Evolutionary conservation across 495 filamentous ascomycete genomes (phyloP).

Genomic region (Neurospora hispaniola): DNA sequence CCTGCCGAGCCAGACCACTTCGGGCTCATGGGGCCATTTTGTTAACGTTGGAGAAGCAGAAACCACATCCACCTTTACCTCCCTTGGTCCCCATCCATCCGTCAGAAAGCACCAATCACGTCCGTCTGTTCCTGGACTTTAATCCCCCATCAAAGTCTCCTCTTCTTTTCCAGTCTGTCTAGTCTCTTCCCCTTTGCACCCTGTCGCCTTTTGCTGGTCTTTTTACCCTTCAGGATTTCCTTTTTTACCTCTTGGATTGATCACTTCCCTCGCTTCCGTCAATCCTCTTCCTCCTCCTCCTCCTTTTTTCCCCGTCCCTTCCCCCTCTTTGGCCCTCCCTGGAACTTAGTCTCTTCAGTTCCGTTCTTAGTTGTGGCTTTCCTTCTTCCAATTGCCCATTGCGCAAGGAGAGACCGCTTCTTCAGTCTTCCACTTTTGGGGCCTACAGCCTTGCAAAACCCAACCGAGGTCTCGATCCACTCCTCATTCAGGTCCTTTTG

Average conservation of each 20-base stretch:
- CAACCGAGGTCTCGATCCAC: background rate
- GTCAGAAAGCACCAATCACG: background rate
- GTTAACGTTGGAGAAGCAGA: background rate
- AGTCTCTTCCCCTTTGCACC: conserved; percentile 3
- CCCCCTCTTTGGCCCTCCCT: conserved; percentile 1
- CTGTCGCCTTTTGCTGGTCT: conserved; percentile 4
- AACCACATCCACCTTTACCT: background rate
- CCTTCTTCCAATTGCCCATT: background rate
- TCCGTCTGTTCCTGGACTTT: background rate
- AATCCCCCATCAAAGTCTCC: background rate
- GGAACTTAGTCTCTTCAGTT: background rate
- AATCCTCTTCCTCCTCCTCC: conserved; percentile 12
- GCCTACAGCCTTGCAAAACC: background rate
- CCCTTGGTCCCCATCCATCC: background rate
- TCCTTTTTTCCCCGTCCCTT: conserved; percentile 4
- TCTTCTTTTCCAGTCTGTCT: background rate
- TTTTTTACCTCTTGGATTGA: conserved; percentile 1
- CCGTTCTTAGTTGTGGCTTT: background rate
- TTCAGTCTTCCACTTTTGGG: background rate
- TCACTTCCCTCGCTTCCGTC: conserved; percentile 12
- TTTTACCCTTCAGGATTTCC: conserved; percentile 3
- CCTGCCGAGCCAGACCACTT: background rate
- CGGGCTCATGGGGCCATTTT: background rate
- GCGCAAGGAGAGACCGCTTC: background rate
- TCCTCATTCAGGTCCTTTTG: background rate